Evolutionary conservation across 192 early-diverging fungal genomes (phyloP).

Genomic region (Rhizoclosmatium sp.): DNA sequence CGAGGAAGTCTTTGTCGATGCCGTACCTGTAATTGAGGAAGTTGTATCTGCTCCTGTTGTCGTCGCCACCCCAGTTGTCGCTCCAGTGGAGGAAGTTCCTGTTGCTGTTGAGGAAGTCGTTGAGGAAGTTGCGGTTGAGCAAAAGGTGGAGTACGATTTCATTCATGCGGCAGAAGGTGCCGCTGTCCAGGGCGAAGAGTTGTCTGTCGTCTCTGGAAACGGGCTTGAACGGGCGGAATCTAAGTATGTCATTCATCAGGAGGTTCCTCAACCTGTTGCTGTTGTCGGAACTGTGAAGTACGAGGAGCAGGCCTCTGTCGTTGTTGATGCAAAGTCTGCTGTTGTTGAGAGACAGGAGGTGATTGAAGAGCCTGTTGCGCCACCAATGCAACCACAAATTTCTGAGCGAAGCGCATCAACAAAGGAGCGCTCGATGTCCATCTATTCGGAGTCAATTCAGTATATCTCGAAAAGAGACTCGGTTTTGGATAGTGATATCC

Average conservation of each 20-base stretch:
- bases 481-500: constrained; percentile 9
- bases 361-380: too few relatives aligned
- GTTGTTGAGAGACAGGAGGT: too few relatives aligned
- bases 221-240: not conserved
- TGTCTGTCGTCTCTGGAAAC: too few relatives aligned
- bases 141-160: too few relatives aligned
- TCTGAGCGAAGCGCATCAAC: too few relatives aligned
- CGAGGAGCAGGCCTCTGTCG: not conserved
- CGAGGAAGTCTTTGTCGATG: too few relatives aligned
- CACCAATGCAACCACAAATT: too few relatives aligned
- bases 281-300: not conserved
- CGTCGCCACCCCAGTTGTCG: not conserved
- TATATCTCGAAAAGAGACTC: too few relatives aligned
- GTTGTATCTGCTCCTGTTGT: not conserved
- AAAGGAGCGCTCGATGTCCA: not conserved
- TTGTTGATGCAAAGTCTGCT: too few relatives aligned
- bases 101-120: not conserved
- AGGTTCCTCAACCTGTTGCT: not conserved
- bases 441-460: not conserved
- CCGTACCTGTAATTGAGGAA: too few relatives aligned
- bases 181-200: too few relatives aligned
- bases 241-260: not conserved
- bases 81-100: not conserved
- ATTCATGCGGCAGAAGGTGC: too few relatives aligned
- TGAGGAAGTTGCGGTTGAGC: not conserved